Percentiles rank a stretch among this genome's conserved stretches.
Conservation (phyloP, 2,329 filamentous ascomycete genomes). For the Furcasterigmium furcatum region DNA sequence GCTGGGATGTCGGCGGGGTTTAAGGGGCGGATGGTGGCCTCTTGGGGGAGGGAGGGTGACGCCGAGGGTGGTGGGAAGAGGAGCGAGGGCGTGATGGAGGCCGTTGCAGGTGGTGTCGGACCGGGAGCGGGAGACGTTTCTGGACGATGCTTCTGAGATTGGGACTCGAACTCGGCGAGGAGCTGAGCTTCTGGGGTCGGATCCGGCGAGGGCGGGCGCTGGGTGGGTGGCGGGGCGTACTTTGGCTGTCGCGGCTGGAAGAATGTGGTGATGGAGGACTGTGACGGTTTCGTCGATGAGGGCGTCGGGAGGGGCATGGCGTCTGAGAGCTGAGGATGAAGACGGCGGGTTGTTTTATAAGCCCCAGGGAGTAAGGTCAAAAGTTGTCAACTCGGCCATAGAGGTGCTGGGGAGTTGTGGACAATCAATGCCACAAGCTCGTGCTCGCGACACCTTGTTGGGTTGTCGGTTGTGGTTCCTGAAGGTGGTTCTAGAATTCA, state of each 20-base stretch:
- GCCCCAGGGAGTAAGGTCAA: too few species aligned
- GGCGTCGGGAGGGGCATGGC: slow-evolving; percentile 30
- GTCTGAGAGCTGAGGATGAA: neutral
- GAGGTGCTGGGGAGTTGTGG: too few species aligned
- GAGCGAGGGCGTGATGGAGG: slow-evolving; percentile 4
- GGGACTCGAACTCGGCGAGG: slow-evolving; percentile 11
- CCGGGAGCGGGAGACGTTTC: neutral
- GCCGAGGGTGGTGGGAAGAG: slow-evolving; percentile 21
- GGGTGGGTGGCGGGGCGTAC: slow-evolving; percentile 31
- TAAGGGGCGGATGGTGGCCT: slow-evolving; percentile 51
- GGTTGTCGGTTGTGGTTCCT: too few species aligned
- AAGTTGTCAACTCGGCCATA: too few species aligned
- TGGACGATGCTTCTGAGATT: slow-evolving; percentile 12
- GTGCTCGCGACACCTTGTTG: too few species aligned
- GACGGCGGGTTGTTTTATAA: neutral
- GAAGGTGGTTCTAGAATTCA: too few species aligned
- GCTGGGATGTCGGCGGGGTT: slow-evolving; percentile 49
- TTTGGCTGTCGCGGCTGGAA: slow-evolving; percentile 48
- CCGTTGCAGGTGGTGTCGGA: slow-evolving; percentile 7
- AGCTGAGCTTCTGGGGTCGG: slow-evolving; percentile 30
- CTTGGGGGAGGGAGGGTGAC: slow-evolving; percentile 33
- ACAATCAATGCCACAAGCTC: too few species aligned
- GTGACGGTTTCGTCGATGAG: slow-evolving; percentile 30
- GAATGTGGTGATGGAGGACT: slow-evolving; percentile 61
- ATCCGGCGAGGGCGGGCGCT: slow-evolving; percentile 18